These are phyloP conservation scores for Alternaria atra DNA, from an alignment of 2,329 filamentous ascomycete genomes.

Conservation along the genomic window DNA sequence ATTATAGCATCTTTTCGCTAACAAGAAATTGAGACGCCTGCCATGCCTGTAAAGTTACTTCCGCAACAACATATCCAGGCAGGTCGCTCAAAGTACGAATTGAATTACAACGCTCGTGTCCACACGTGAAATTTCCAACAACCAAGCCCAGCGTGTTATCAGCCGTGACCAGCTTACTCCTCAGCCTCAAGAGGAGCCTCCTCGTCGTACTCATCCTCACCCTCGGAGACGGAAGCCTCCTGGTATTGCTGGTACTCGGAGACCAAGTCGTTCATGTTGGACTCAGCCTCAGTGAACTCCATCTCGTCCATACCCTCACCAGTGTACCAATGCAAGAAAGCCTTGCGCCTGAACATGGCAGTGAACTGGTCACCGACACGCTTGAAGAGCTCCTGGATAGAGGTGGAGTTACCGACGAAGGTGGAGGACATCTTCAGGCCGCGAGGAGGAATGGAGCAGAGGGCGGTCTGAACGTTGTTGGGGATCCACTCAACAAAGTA, in stretches of 20 bases:
- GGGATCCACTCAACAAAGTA: slow-evolving; percentile 99
- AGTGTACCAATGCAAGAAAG: slow-evolving; percentile 99
- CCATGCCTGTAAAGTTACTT: slow-evolving; percentile 4
- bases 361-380: slow-evolving; percentile 99
- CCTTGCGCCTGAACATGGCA: slow-evolving; percentile 99
- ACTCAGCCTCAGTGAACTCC: slow-evolving; percentile 99
- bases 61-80: slow-evolving; percentile 13
- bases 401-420: slow-evolving; percentile 99
- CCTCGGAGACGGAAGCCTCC: slow-evolving; percentile 96
- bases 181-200: slow-evolving; percentile 78
- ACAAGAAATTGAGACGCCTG: slow-evolving; percentile 44
- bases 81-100: slow-evolving; percentile 41
- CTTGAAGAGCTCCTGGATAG: slow-evolving; percentile 99
- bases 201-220: slow-evolving; percentile 94
- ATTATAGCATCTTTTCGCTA: slow-evolving; percentile 49
- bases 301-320: slow-evolving; percentile 99
- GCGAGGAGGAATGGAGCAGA: slow-evolving; percentile 97
- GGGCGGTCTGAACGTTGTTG: slow-evolving; percentile 99
- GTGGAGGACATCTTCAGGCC: slow-evolving; percentile 99
- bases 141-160: slow-evolving; percentile 29
- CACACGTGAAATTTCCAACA: slow-evolving; percentile 27
- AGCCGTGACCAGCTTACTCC: slow-evolving; percentile 57
- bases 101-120: slow-evolving; percentile 25
- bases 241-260: slow-evolving; percentile 99
- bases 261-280: slow-evolving; percentile 99